A percentile compares a stretch with the other conserved stretches of the same genome.
Conservation (phyloP, 2,329 filamentous ascomycete genomes). For the Aspergillus jensenii region DNA sequence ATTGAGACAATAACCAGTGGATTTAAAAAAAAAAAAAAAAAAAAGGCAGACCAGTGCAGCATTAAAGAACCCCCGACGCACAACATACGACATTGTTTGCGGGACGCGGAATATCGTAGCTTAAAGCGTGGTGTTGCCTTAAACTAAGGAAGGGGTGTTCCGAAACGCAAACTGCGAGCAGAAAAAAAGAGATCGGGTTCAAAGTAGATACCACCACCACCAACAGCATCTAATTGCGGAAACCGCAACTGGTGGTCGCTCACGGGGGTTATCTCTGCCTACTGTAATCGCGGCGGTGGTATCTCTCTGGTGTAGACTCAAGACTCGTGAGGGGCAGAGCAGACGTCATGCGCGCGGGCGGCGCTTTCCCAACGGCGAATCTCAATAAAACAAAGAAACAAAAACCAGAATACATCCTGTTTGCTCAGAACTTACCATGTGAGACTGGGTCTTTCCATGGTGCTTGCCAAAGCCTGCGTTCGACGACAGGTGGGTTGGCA, state of each 20-base stretch:
- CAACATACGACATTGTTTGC: neutral
- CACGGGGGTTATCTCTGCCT: neutral
- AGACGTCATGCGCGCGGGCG: conserved; percentile 3
- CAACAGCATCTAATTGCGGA: neutral
- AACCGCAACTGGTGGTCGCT: neutral
- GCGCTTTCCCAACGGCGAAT: neutral
- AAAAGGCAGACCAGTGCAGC: conserved; percentile 1
- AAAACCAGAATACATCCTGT: neutral
- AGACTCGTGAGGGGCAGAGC: neutral
- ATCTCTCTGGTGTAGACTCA: neutral
- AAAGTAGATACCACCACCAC: neutral
- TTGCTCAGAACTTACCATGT: conserved; percentile 49
- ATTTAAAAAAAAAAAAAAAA: neutral
- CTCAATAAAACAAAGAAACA: neutral
- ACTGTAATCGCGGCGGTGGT: neutral
- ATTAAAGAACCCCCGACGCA: neutral
- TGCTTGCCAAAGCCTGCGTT: conserved; percentile 47
- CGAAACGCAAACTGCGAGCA: neutral
- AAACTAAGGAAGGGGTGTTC: neutral
- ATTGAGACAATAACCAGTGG: neutral
- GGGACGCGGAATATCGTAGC: neutral
- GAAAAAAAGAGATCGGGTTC: neutral
- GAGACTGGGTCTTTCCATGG: conserved; percentile 56
- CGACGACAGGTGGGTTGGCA: conserved; percentile 71
- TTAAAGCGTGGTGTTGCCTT: neutral